A percentile compares a stretch with the other conserved stretches of the same genome.
Evolutionary conservation across 352 stramenopile species (phyloP).

Genomic region (Blastocystis sp.): DNA sequence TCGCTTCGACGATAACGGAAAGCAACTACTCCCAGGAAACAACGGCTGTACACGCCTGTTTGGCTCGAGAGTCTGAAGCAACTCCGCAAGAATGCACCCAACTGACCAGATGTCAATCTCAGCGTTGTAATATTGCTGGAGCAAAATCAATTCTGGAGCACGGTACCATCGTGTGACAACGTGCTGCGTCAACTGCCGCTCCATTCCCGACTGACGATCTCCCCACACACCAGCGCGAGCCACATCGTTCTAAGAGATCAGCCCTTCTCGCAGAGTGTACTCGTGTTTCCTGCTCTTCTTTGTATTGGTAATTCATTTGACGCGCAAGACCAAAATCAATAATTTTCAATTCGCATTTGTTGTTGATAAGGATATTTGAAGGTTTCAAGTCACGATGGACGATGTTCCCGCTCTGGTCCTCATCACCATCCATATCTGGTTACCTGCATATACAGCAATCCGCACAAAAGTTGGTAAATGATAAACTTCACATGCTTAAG

Average conservation of each 20-base stretch:
- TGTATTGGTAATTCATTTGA: constrained; percentile 72
- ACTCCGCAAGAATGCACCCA: constrained; percentile 85
- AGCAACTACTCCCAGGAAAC: constrained; percentile 62
- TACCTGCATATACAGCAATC: constrained; percentile 80
- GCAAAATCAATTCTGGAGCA: constrained; percentile 81
- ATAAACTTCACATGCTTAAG: constrained; percentile 74
- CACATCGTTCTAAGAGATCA: constrained; percentile 8
- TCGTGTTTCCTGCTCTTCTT: constrained; percentile 5
- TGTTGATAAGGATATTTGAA: constrained; percentile 96
- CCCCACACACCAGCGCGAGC: not conserved
- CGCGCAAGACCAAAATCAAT: constrained; percentile 86
- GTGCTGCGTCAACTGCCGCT: constrained; percentile 74
- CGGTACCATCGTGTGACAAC: constrained; percentile 84
- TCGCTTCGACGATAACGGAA: constrained; percentile 47
- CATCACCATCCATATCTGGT: not conserved
- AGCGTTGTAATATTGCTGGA: constrained; percentile 81
- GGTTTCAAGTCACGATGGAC: constrained; percentile 87
- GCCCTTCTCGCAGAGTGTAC: not conserved
- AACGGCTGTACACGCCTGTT: constrained; percentile 30
- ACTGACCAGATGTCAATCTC: constrained; percentile 98
- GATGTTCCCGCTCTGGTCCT: constrained; percentile 70
- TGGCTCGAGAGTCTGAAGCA: constrained; percentile 54
- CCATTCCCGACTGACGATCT: constrained; percentile 64
- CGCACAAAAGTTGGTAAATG: constrained; percentile 86
- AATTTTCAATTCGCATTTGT: constrained; percentile 92